These are phyloP conservation scores for Candida ficus DNA, from an alignment of 805 yeast genomes.

Conservation along the genomic window DNA sequence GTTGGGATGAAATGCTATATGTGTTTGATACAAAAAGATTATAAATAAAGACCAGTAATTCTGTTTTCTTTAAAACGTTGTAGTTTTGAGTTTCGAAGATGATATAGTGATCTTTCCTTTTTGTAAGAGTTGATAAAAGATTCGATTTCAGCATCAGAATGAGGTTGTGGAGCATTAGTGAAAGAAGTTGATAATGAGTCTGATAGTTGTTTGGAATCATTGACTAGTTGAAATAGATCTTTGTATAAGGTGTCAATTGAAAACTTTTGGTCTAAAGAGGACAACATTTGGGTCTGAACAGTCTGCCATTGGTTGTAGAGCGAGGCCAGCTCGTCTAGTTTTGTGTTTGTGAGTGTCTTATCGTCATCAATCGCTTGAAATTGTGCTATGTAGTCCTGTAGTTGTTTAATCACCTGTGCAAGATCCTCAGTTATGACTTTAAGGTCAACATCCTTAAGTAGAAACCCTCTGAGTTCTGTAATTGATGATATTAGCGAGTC, in stretches of 20 bases:
- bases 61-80: constrained; percentile 36
- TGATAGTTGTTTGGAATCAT: constrained; percentile 28
- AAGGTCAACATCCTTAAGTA: constrained; percentile 22
- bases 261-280: constrained; percentile 29
- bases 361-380: constrained; percentile 26
- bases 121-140: constrained; percentile 38
- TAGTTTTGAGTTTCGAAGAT: constrained; percentile 41
- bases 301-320: constrained; percentile 31
- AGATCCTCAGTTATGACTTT: constrained; percentile 20
- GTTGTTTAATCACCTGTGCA: constrained; percentile 21
- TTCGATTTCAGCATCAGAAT: constrained; percentile 28
- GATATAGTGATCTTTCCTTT: constrained; percentile 36
- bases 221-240: constrained; percentile 26
- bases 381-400: constrained; percentile 24
- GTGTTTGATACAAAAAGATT: constrained; percentile 56
- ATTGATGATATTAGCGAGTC: constrained; percentile 16
- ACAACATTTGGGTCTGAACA: constrained; percentile 30
- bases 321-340: constrained; percentile 5
- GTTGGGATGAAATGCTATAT: constrained; percentile 95
- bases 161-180: constrained; percentile 14
- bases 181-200: constrained; percentile 31
- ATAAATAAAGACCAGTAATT: constrained; percentile 18
- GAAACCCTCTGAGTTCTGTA: constrained; percentile 26
- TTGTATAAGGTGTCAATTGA: constrained; percentile 30
- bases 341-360: constrained; percentile 19